Conservation (phyloP, 2,329 filamentous ascomycete genomes). For the Aspergillus persii region DNA sequence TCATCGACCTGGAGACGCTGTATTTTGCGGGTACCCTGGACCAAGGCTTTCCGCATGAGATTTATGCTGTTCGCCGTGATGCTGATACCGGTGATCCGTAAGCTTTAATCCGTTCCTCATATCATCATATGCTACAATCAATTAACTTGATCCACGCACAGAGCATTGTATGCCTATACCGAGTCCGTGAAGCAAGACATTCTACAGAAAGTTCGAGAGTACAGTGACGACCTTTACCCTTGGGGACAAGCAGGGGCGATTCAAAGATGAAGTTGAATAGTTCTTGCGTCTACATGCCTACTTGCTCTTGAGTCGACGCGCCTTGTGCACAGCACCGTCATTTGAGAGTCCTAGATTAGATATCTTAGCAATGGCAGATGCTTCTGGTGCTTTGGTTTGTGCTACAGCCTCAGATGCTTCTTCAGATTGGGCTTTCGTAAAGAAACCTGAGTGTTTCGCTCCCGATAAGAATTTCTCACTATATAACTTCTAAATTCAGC, state of each 20-base stretch:
- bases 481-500: too few species aligned
- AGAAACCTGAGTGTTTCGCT: too few species aligned
- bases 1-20: conserved; percentile 1
- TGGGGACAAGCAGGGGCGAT: not conserved
- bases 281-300: too few species aligned
- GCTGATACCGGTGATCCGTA: not conserved
- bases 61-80: not conserved
- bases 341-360: too few species aligned
- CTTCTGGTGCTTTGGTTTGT: too few species aligned
- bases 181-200: not conserved
- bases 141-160: not conserved
- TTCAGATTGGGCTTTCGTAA: too few species aligned
- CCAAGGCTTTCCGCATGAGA: not conserved
- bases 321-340: too few species aligned
- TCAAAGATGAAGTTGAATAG: too few species aligned
- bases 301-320: too few species aligned
- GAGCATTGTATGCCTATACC: not conserved
- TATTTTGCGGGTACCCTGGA: not conserved
- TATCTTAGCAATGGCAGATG: too few species aligned
- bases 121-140: not conserved
- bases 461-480: too few species aligned
- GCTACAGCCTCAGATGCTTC: too few species aligned
- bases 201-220: not conserved
- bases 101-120: not conserved
- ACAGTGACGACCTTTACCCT: not conserved